Evolutionary conservation across 2,329 filamentous ascomycete genomes (phyloP).

Genomic region (Beauveria bassiana): DNA sequence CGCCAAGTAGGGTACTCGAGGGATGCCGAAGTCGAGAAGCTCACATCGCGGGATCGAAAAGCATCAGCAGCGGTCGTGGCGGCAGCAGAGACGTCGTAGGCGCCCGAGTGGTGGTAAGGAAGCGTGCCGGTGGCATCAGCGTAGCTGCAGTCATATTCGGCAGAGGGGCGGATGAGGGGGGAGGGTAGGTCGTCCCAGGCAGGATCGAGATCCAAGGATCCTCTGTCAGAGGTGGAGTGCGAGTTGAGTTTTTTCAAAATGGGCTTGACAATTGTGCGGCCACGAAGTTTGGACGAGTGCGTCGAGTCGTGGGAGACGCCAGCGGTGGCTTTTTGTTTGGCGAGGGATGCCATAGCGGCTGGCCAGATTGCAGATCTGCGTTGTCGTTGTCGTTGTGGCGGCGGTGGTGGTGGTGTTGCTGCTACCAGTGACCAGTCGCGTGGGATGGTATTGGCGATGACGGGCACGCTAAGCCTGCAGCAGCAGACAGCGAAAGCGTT

Average conservation of each 20-base stretch:
- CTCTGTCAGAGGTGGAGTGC: conserved; percentile 48
- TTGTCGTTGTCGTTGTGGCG: not conserved
- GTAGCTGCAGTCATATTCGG: conserved; percentile 19
- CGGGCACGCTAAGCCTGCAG: not conserved
- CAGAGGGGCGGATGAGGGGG: conserved; percentile 21
- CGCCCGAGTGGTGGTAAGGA: not conserved
- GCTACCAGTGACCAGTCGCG: not conserved
- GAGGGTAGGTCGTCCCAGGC: conserved; percentile 47
- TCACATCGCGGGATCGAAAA: conserved; percentile 33
- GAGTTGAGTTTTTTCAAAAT: conserved; percentile 51
- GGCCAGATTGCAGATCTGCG: not conserved
- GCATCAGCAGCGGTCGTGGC: conserved; percentile 13
- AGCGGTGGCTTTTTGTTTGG: not conserved
- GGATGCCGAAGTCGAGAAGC: conserved; percentile 33
- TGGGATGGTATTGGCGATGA: not conserved
- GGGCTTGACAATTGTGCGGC: conserved; percentile 47
- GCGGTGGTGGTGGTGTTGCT: not conserved
- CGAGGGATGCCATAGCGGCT: not conserved
- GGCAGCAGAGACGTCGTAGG: conserved; percentile 13
- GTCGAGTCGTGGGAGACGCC: not conserved
- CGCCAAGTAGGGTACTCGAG: conserved; percentile 23
- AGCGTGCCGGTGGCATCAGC: not conserved
- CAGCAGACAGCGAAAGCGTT: not conserved
- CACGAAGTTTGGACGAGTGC: conserved; percentile 33
- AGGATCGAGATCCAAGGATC: conserved; percentile 54